Percentiles rank a stretch among this genome's conserved stretches.
These are phyloP conservation scores for Patellaria atrata DNA, from an alignment of 495 filamentous ascomycete species.

Conservation along the genomic window DNA sequence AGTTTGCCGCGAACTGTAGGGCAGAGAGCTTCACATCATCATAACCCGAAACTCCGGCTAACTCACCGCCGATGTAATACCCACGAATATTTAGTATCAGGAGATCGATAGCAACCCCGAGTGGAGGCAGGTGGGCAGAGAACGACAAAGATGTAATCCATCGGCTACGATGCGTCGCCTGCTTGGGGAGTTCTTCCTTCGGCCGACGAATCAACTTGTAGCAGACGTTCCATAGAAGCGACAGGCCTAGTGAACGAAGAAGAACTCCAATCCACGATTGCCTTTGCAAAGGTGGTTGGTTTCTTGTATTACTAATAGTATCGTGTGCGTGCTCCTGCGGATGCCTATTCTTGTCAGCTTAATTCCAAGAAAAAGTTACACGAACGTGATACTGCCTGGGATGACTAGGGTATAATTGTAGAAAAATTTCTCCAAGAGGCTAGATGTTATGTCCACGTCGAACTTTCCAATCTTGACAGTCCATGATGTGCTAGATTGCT, in stretches of 20 bases:
- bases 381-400: no score
- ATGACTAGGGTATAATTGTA: no score
- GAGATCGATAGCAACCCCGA: not conserved
- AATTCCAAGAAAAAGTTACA: no score
- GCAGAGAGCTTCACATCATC: conserved; percentile 4
- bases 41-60: not conserved
- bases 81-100: conserved; percentile 1
- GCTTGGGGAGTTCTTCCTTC: conserved; percentile 1
- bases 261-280: conserved; percentile 4
- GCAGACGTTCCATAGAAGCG: conserved; percentile 1
- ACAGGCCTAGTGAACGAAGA: conserved; percentile 1
- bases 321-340: no score
- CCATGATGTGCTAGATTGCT: no score
- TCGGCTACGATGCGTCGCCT: conserved; percentile 2
- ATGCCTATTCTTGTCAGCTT: no score
- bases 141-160: not conserved
- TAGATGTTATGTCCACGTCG: no score
- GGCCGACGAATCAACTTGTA: conserved; percentile 1
- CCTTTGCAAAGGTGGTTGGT: no score
- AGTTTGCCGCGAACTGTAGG: conserved; percentile 4
- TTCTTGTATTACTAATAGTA: no score
- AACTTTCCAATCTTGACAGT: no score
- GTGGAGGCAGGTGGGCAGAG: conserved; percentile 1
- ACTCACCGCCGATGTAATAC: conserved; percentile 2
- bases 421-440: no score